Conservation (phyloP, 179 eudicot genomes). For the Corrigiola litoralis region DNA sequence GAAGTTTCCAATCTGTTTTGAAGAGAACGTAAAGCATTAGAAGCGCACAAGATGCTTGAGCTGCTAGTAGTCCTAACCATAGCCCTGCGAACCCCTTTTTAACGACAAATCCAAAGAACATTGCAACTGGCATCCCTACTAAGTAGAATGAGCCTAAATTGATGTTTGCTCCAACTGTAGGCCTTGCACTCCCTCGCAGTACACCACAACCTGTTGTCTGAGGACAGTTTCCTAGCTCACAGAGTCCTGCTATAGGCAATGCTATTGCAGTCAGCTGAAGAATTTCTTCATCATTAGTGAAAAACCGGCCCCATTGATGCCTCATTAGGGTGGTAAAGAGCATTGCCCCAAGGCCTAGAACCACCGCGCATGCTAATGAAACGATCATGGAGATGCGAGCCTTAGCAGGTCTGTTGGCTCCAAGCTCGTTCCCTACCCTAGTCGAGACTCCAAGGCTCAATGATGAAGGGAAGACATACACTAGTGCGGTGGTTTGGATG, state of each 20-base stretch:
- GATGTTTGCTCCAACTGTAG: constrained; percentile 56
- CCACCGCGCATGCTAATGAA: constrained; percentile 34
- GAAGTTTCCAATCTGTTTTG: constrained; percentile 46
- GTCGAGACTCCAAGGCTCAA: constrained; percentile 59
- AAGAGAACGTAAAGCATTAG: constrained; percentile 42
- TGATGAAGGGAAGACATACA: constrained; percentile 61
- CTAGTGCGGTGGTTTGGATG: constrained; percentile 55
- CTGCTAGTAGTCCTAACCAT: constrained; percentile 64
- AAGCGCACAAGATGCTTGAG: constrained; percentile 49
- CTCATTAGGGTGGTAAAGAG: constrained; percentile 45
- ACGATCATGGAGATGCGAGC: constrained; percentile 53
- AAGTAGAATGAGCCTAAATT: constrained; percentile 61
- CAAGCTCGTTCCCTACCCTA: constrained; percentile 53
- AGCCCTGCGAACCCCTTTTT: constrained; percentile 56
- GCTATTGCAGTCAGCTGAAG: constrained; percentile 44
- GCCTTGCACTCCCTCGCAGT: constrained; percentile 61
- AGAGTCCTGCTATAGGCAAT: constrained; percentile 55
- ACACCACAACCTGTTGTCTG: constrained; percentile 71
- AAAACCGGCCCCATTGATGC: constrained; percentile 50
- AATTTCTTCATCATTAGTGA: constrained; percentile 43
- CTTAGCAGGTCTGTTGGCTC: constrained; percentile 38
- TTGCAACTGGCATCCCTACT: constrained; percentile 65
- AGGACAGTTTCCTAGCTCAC: constrained; percentile 70
- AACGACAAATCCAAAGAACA: constrained; percentile 40
- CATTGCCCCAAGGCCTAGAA: constrained; percentile 40